A percentile compares a stretch with the other conserved stretches of the same genome.
Evolutionary conservation across 192 early-diverging fungal species (phyloP).

Genomic region (Anaeromyces robustus): DNA sequence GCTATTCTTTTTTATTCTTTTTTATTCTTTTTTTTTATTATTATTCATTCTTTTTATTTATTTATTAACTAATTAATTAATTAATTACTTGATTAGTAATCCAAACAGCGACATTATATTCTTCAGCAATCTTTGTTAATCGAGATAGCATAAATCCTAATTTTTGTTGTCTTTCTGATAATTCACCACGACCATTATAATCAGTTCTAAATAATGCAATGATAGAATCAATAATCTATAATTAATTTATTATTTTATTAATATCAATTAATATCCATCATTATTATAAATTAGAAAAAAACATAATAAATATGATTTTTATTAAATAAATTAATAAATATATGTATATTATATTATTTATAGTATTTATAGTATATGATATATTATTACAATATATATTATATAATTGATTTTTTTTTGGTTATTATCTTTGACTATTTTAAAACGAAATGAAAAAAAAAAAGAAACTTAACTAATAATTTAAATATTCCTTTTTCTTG

Average conservation of each 20-base stretch:
- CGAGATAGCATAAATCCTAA: constrained; percentile 56
- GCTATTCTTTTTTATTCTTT: neutral
- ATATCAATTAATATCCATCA: too few species aligned
- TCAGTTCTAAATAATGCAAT: constrained; percentile 71
- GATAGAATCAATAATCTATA: constrained; percentile 59
- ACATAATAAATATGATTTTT: too few species aligned
- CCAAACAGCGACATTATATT: constrained; percentile 70
- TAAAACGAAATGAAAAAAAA: too few species aligned
- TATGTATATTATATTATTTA: too few species aligned
- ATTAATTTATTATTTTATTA: neutral
- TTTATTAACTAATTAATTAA: too few species aligned
- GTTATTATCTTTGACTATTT: too few species aligned
- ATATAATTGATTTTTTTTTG: too few species aligned
- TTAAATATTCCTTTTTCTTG: constrained; percentile 35
- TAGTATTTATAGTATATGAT: too few species aligned
- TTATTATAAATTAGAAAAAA: too few species aligned
- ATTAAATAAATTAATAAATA: too few species aligned
- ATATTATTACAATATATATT: too few species aligned
- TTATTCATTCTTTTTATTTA: too few species aligned
- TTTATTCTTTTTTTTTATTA: neutral
- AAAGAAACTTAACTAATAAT: constrained; percentile 23
- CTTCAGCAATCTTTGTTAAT: constrained; percentile 60
- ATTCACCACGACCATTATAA: constrained; percentile 69
- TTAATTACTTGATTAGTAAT: constrained; percentile 68
- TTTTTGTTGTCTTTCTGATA: constrained; percentile 72